phyloP scores from a whole-genome alignment of 139 green algal genomes.

The Chlamydomonas eustigma region DNA sequence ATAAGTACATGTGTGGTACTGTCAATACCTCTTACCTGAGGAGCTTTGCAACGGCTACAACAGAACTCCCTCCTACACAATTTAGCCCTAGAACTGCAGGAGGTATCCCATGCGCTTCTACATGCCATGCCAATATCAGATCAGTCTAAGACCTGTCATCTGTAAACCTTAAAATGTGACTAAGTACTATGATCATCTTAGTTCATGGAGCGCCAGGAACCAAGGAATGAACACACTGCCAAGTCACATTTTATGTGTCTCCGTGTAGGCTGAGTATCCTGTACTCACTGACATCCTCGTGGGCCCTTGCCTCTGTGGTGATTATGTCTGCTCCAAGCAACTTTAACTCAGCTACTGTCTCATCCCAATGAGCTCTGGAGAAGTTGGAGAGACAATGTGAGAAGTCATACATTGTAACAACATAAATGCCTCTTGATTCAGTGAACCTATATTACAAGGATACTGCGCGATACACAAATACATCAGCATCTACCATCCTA shows the following conservation, averaged over 20 bases:
- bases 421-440: no score
- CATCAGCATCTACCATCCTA: slow-evolving; percentile 3
- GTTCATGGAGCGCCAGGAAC: neutral
- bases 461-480: no score
- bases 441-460: no score
- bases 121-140: neutral
- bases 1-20: no score
- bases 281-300: slow-evolving; percentile 41
- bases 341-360: slow-evolving; percentile 49
- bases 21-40: slow-evolving; percentile 38
- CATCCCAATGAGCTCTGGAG: slow-evolving; percentile 38
- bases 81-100: slow-evolving; percentile 66
- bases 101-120: slow-evolving; percentile 40
- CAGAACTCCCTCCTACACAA: slow-evolving; percentile 64
- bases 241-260: neutral
- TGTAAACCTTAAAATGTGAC: no score
- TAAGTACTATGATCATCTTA: neutral
- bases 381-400: neutral
- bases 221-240: neutral
- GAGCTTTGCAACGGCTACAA: slow-evolving; percentile 53
- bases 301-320: slow-evolving; percentile 52
- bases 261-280: neutral
- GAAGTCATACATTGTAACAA: no score
- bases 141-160: neutral
- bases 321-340: slow-evolving; percentile 62